Evolutionary conservation across 441 rosid species (phyloP).

Genomic region (Mallotus japonicus): DNA sequence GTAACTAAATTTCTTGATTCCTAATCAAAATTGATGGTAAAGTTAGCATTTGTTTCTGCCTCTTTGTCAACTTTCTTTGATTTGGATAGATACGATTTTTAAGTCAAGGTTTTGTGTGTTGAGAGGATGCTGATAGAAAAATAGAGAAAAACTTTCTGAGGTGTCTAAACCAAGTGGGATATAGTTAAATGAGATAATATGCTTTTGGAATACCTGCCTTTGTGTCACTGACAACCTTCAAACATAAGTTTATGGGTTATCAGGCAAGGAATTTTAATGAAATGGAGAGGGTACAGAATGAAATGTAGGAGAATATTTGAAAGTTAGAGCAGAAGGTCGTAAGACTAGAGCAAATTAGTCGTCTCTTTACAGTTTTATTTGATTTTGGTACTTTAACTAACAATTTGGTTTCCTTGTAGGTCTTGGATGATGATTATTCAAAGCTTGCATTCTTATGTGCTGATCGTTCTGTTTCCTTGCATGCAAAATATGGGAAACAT

Average conservation of each 20-base stretch:
- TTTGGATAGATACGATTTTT: background rate
- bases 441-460: constrained; percentile 91
- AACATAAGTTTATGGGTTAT: background rate
- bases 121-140: constrained; percentile 3
- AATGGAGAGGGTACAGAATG: background rate
- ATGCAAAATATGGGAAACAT: constrained; percentile 92
- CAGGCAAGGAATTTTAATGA: background rate
- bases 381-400: constrained; percentile 3
- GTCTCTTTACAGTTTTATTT: background rate
- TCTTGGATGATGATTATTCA: constrained; percentile 78
- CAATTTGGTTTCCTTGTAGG: constrained; percentile 34
- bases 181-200: background rate
- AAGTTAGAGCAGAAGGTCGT: background rate
- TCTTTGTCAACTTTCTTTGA: background rate
- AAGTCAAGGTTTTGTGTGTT: background rate
- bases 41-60: background rate
- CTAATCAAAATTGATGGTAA: background rate
- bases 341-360: background rate
- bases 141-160: background rate
- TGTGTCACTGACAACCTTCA: background rate
- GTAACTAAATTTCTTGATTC: background rate
- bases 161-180: background rate
- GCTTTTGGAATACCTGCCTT: background rate
- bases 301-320: background rate
- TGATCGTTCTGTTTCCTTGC: constrained; percentile 83